Conservation (phyloP, 2,329 filamentous ascomycete genomes). For the Karstenula rhodostoma region DNA sequence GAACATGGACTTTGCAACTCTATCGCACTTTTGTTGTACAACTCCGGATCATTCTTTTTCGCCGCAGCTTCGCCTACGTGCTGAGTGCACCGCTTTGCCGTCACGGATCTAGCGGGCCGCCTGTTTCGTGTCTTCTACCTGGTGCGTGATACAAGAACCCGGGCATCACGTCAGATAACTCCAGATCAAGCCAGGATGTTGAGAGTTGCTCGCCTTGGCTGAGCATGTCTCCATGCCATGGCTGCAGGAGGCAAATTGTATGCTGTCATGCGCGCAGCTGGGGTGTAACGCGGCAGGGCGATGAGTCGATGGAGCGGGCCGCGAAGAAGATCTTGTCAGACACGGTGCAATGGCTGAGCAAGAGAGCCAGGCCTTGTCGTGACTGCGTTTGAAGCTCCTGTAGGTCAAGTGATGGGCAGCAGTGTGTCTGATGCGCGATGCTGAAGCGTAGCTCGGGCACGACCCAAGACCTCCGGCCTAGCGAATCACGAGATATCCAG, state of each 20-base stretch:
- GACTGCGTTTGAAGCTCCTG: conserved; percentile 6
- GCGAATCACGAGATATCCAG: not conserved
- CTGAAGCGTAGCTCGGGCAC: not conserved
- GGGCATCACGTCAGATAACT: not conserved
- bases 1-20: not conserved
- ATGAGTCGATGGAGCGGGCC: conserved; percentile 1
- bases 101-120: not conserved
- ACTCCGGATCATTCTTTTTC: not conserved
- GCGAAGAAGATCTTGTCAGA: not conserved
- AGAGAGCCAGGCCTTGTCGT: not conserved
- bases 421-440: not conserved
- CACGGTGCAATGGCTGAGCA: not conserved
- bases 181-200: not conserved
- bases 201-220: not conserved
- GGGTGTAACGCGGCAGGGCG: not conserved
- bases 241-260: not conserved
- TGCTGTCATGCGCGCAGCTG: conserved; percentile 8
- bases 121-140: conserved; percentile 12
- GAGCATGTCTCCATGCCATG: not conserved
- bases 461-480: not conserved
- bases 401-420: conserved; percentile 5
- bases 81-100: conserved; percentile 5
- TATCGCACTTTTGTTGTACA: not conserved
- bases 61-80: not conserved
- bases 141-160: conserved; percentile 6